Evolutionary conservation across 208 protist genomes (phyloP).

Genomic region (Crithidia sp.): DNA sequence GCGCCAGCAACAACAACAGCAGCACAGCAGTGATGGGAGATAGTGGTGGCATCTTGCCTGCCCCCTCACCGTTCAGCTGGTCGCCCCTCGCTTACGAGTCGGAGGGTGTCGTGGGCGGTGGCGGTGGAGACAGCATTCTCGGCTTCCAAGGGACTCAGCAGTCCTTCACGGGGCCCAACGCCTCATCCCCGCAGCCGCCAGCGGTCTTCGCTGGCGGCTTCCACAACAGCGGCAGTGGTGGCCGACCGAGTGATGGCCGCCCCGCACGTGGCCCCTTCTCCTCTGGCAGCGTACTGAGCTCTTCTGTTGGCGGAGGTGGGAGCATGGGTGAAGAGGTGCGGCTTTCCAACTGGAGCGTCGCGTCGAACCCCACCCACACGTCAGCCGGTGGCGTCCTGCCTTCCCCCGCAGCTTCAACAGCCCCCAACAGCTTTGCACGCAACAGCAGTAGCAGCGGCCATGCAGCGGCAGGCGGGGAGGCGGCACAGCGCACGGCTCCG

Average conservation of each 20-base stretch:
- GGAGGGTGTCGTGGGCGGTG: background rate
- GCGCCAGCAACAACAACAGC: too few relatives aligned
- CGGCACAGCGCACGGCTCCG: background rate
- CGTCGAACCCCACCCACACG: constrained; percentile 4
- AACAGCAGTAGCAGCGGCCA: background rate
- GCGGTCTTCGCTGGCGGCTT: constrained; percentile 14
- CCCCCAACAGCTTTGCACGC: too few relatives aligned
- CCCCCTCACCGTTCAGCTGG: constrained; percentile 26
- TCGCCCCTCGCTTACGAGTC: constrained; percentile 7
- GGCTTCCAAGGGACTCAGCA: background rate
- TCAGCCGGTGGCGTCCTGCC: background rate
- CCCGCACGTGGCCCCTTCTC: constrained; percentile 1
- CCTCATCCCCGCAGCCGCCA: background rate
- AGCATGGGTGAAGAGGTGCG: constrained; percentile 23
- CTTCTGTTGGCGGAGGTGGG: background rate
- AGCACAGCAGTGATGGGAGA: background rate
- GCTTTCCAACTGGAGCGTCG: constrained; percentile 27
- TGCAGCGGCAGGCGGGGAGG: background rate
- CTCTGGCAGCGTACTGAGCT: constrained; percentile 16
- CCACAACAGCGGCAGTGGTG: constrained; percentile 3
- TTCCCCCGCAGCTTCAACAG: background rate
- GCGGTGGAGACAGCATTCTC: constrained; percentile 4
- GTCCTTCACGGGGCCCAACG: background rate
- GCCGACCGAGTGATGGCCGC: background rate
- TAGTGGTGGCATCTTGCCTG: background rate